These are phyloP conservation scores for Hortiboletus flavorubellus DNA, from an alignment of 768 basidiomycete species.

Conservation along the genomic window DNA sequence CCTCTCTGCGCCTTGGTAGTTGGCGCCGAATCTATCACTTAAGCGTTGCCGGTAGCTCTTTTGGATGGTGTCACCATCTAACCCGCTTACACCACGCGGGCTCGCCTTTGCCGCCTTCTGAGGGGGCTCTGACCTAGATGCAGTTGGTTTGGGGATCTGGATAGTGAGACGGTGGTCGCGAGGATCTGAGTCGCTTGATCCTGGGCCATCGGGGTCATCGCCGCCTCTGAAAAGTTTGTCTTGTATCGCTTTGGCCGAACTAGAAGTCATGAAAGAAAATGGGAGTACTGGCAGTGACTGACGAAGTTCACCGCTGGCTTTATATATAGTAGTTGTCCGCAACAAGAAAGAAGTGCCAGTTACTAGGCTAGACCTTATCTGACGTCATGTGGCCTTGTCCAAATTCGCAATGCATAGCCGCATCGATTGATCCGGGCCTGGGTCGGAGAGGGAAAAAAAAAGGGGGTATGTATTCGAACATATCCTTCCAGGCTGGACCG, in stretches of 20 bases:
- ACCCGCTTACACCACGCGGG: constrained; percentile 18
- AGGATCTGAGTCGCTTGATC: constrained; percentile 22
- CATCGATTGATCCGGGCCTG: neutral
- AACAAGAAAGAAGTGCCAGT: neutral
- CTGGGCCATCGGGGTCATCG: constrained; percentile 21
- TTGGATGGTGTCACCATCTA: constrained; percentile 20
- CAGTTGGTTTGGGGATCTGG: constrained; percentile 58
- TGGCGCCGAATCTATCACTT: constrained; percentile 55
- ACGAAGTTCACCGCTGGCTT: constrained; percentile 1
- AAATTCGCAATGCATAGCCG: constrained; percentile 3
- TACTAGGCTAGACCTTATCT: constrained; percentile 7
- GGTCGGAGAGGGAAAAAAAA: neutral
- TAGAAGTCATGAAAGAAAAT: constrained; percentile 38
- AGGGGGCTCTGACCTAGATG: constrained; percentile 31
- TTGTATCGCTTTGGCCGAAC: constrained; percentile 61
- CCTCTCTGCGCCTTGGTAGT: constrained; percentile 81
- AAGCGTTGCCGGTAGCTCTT: constrained; percentile 61
- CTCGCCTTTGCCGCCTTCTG: constrained; percentile 36
- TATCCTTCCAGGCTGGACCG: constrained; percentile 12
- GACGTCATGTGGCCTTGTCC: constrained; percentile 20
- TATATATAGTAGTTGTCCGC: constrained; percentile 2
- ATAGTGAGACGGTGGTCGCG: constrained; percentile 52
- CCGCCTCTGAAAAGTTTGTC: constrained; percentile 63
- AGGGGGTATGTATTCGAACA: constrained; percentile 23
- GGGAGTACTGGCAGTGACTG: constrained; percentile 1